A percentile compares a stretch with the other conserved stretches of the same genome.
Conservation (phyloP, 2,329 filamentous ascomycete genomes). For the Onygenales sp. region DNA sequence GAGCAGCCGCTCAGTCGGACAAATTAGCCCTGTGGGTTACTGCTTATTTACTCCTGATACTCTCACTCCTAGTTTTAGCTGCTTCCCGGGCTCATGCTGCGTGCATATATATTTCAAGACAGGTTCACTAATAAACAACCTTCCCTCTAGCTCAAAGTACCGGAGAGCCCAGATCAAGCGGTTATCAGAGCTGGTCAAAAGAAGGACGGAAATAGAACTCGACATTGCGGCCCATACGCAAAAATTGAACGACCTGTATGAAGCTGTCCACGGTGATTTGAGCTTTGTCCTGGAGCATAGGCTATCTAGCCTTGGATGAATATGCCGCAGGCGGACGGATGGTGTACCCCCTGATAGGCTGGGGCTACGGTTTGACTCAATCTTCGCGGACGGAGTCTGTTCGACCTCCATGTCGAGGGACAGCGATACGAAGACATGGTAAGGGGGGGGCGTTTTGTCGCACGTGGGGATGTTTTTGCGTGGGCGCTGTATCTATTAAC, state of each 20-base stretch:
- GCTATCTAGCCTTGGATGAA: not conserved
- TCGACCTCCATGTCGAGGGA: too few species aligned
- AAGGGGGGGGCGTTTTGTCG: too few species aligned
- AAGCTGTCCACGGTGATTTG: slow-evolving; percentile 1
- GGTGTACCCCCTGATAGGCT: too few species aligned
- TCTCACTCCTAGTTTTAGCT: not conserved
- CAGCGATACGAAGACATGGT: too few species aligned
- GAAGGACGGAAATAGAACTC: slow-evolving; percentile 11
- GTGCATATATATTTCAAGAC: not conserved
- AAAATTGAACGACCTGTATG: slow-evolving; percentile 5
- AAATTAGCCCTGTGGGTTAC: slow-evolving; percentile 7
- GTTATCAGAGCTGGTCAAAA: slow-evolving; percentile 11
- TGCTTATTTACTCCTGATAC: not conserved
- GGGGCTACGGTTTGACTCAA: too few species aligned
- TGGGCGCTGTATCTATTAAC: too few species aligned
- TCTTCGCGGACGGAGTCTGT: too few species aligned
- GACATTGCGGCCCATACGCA: slow-evolving; percentile 9
- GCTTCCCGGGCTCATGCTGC: not conserved
- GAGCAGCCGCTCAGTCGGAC: slow-evolving; percentile 3
- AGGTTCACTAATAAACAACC: not conserved
- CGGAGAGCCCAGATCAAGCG: slow-evolving; percentile 7
- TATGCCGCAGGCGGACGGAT: too few species aligned
- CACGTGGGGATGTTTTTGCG: too few species aligned
- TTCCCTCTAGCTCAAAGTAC: slow-evolving; percentile 5
- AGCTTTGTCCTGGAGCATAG: not conserved